These are phyloP conservation scores for Neurospora crassa DNA, from an alignment of 2,329 filamentous ascomycete species.

Conservation along the genomic window DNA sequence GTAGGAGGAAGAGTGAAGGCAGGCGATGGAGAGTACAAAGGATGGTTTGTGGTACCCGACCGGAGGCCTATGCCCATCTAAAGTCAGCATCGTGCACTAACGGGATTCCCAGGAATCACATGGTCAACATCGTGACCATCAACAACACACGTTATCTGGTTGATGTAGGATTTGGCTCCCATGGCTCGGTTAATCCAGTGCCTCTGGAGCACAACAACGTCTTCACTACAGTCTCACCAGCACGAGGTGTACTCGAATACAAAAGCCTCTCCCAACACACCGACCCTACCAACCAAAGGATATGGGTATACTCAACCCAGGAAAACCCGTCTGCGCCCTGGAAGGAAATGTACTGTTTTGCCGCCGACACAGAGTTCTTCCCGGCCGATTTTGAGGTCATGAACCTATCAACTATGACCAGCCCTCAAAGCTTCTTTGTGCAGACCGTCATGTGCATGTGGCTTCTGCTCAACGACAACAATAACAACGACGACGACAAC, in stretches of 20 bases:
- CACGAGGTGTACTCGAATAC: conserved; percentile 34
- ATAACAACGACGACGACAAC: not conserved
- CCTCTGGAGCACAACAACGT: conserved; percentile 20
- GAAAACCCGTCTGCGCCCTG: conserved; percentile 27
- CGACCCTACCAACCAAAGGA: conserved; percentile 22
- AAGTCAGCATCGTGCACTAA: not conserved
- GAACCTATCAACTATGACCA: conserved; percentile 29
- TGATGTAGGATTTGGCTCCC: conserved; percentile 53
- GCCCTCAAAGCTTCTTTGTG: conserved; percentile 28
- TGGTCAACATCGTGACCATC: conserved; percentile 50
- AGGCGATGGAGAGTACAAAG: conserved; percentile 14
- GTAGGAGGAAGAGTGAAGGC: conserved; percentile 34
- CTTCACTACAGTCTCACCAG: conserved; percentile 31
- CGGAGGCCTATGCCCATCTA: conserved; percentile 4
- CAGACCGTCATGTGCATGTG: conserved; percentile 27
- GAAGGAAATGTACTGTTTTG: conserved; percentile 40
- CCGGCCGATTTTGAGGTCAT: conserved; percentile 37
- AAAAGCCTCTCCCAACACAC: conserved; percentile 22
- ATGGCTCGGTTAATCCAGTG: conserved; percentile 26
- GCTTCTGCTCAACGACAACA: conserved; percentile 18
- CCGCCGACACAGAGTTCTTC: conserved; percentile 35
- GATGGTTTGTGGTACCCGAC: conserved; percentile 17
- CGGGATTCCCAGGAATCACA: conserved; percentile 38
- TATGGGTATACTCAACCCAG: conserved; percentile 30
- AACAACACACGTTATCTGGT: conserved; percentile 35